Conservation (phyloP, 352 stramenopile genomes). For the Saprolegnia diclina region DNA sequence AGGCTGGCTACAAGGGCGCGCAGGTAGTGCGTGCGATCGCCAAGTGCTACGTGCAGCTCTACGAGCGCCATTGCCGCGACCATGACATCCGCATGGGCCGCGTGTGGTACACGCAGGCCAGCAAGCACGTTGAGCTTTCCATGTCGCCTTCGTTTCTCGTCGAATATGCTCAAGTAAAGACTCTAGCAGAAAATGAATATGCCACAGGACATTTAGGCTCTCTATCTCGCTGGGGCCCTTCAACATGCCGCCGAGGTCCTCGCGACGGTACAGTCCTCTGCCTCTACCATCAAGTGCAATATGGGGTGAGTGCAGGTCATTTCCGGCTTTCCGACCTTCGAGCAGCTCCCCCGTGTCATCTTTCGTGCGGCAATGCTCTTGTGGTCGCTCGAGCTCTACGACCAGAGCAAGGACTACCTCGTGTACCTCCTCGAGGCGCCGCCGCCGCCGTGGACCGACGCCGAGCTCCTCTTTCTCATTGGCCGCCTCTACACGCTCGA, state of each 20-base stretch:
- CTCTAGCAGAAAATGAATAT: neutral
- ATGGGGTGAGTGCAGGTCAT: constrained; percentile 41
- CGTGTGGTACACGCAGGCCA: constrained; percentile 33
- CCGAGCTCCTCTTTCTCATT: constrained; percentile 57
- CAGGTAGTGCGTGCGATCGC: constrained; percentile 15
- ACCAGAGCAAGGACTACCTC: constrained; percentile 62
- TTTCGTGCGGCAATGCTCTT: constrained; percentile 63
- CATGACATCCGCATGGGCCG: constrained; percentile 36
- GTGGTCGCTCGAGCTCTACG: constrained; percentile 50
- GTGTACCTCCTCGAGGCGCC: constrained; percentile 49
- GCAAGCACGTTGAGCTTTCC: constrained; percentile 41
- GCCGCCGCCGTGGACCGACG: constrained; percentile 43
- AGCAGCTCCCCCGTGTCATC: constrained; percentile 44
- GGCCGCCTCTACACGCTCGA: constrained; percentile 56
- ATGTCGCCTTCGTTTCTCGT: constrained; percentile 51
- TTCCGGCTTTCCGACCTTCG: constrained; percentile 51
- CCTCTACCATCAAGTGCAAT: constrained; percentile 1
- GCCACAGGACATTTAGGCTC: constrained; percentile 24
- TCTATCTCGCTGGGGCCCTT: constrained; percentile 41
- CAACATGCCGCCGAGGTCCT: constrained; percentile 50
- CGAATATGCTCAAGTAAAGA: constrained; percentile 38
- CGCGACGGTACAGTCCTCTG: constrained; percentile 18
- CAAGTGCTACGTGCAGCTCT: constrained; percentile 26
- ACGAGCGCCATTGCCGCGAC: constrained; percentile 14
- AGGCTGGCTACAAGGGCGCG: constrained; percentile 15